Base-by-base conservation (phyloP, 2,329 filamentous ascomycete species). In the Pseudogymnoascus sp. region DNA sequence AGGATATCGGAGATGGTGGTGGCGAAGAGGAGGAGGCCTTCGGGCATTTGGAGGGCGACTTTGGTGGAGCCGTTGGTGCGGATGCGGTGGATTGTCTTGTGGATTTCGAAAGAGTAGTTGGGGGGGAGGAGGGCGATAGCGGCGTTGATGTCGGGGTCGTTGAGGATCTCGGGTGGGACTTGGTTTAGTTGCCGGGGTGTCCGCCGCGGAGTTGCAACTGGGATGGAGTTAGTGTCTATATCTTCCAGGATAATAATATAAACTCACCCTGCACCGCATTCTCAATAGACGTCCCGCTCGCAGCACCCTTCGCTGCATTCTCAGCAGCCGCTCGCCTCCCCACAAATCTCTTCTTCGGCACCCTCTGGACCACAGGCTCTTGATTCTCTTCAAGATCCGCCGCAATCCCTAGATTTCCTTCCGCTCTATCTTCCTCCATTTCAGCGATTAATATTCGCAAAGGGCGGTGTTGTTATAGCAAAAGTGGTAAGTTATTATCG, bases 91-190 rank as follows among this genome's bases (percentile, higher is more conserved):
- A 99, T 95, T 7, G 94, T 99, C 78, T 99, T 99, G 73, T 91
- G 94, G 62, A 99, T 92, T 78, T 99, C 94, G 74, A 99, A 99
- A 69, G 90, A 93, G 82, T 99, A 99, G 79, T 99, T 99, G n/a
- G 85, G 79, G 1, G 94, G 94, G 2, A 99, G 84, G 33, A 99
- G 83, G 5, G 86, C 82, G 63, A 97, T 92, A 3, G 94, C 94
- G 49, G 87, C 88, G 74, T 93, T 93, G 71, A 99, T 89, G 58
- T 89, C 90, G 58, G 86, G 80, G 71, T 99, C 89, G 66, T 96
- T 83, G 19, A 94, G 80, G 66, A 99, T 96, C 66, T 93, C 89
- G 14, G 87, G 82, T 2, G 94, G 93, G 1, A 99, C 90, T 72
- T 94, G 90, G 73, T 97, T 97, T 64, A 97, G 76, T n/a, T 92